Percentiles rank a stretch among this genome's conserved stretches.
These are phyloP conservation scores for Leccinellum rugosiceps DNA, from an alignment of 768 basidiomycete genomes.

Conservation along the genomic window DNA sequence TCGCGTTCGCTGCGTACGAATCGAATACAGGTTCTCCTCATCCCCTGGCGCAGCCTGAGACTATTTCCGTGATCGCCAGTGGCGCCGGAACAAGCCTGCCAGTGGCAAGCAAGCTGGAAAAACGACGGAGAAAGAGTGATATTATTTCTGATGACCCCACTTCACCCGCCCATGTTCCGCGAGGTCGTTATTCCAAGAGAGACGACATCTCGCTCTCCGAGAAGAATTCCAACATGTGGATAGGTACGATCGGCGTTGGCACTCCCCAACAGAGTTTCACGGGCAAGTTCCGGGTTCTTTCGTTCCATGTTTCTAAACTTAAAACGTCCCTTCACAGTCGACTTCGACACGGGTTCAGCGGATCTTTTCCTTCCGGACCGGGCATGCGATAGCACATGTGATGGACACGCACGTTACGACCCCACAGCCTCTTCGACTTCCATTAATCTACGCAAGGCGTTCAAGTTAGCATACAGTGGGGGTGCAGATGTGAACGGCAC, in stretches of 20 bases:
- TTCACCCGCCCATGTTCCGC: not conserved
- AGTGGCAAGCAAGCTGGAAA: constrained; percentile 1
- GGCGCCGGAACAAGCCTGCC: not conserved
- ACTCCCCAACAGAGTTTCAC: constrained; percentile 43
- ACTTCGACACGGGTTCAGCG: constrained; percentile 52
- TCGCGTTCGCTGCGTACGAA: constrained; percentile 42
- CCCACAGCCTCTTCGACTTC: constrained; percentile 32
- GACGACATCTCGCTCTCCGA: constrained; percentile 34
- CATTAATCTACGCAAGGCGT: constrained; percentile 19
- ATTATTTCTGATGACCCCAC: not conserved
- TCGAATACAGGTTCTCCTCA: constrained; percentile 44
- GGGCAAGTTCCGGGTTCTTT: constrained; percentile 28
- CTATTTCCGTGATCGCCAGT: constrained; percentile 6
- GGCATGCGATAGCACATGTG: constrained; percentile 30
- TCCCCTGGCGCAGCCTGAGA: constrained; percentile 21
- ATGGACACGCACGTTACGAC: constrained; percentile 31
- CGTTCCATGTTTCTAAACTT: not conserved
- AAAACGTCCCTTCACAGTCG: constrained; percentile 32
- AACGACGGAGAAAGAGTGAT: constrained; percentile 6
- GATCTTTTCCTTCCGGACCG: constrained; percentile 44
- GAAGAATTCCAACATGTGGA: constrained; percentile 41
- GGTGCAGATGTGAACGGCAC: constrained; percentile 38
- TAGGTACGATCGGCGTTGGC: constrained; percentile 45
- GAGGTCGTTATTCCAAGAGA: constrained; percentile 25
- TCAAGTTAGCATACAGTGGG: constrained; percentile 36